These are phyloP conservation scores for Boletus subparvulus DNA, from an alignment of 768 basidiomycete species.

Conservation along the genomic window DNA sequence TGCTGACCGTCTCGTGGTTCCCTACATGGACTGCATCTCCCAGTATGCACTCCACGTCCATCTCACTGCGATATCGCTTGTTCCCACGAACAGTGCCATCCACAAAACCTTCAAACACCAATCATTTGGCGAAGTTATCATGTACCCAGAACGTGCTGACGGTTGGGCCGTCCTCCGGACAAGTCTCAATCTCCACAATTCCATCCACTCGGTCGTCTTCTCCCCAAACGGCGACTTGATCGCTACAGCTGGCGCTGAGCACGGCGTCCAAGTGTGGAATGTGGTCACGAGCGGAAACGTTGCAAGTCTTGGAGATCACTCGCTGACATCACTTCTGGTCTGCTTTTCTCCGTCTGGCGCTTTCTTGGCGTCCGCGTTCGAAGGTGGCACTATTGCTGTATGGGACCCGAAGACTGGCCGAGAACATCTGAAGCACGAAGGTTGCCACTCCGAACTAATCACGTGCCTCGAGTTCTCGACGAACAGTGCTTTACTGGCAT, in stretches of 20 bases:
- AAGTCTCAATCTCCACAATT: neutral
- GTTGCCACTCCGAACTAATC: constrained; percentile 10
- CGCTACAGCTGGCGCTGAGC: constrained; percentile 14
- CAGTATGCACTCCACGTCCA: constrained; percentile 23
- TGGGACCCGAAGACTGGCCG: constrained; percentile 24
- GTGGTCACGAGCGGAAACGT: constrained; percentile 19
- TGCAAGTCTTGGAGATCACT: constrained; percentile 16
- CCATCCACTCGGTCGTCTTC: constrained; percentile 18
- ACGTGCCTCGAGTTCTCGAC: constrained; percentile 23
- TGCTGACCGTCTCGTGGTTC: constrained; percentile 19
- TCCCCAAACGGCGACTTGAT: constrained; percentile 10
- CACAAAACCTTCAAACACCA: constrained; percentile 10
- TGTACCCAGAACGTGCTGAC: neutral
- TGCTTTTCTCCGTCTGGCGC: constrained; percentile 21
- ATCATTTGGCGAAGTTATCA: neutral
- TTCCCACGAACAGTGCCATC: neutral
- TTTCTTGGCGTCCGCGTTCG: constrained; percentile 20
- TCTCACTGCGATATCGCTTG: constrained; percentile 7
- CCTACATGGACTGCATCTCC: constrained; percentile 20
- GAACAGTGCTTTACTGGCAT: constrained; percentile 14
- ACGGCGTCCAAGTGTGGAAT: constrained; percentile 27
- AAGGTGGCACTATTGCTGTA: constrained; percentile 12
- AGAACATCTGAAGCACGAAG: constrained; percentile 17
- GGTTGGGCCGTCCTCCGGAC: neutral
- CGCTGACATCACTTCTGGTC: constrained; percentile 10